These are phyloP conservation scores for Rickenella mellea DNA, from an alignment of 768 basidiomycete genomes.

Conservation along the genomic window DNA sequence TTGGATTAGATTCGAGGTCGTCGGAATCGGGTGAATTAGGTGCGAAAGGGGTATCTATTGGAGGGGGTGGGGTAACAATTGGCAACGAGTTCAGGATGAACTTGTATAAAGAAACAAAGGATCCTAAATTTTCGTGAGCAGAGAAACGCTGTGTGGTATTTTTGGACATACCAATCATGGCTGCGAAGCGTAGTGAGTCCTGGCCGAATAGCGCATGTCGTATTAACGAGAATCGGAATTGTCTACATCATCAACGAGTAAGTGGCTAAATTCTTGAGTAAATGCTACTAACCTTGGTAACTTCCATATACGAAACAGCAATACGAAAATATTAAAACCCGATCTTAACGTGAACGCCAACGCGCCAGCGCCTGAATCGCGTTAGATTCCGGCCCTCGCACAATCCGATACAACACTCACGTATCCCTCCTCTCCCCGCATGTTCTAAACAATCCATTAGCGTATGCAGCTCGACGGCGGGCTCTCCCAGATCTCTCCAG, in stretches of 20 bases:
- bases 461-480: constrained; percentile 54
- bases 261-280: not conserved
- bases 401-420: constrained; percentile 55
- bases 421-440: constrained; percentile 57
- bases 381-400: not conserved
- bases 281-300: constrained; percentile 46
- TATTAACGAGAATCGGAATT: constrained; percentile 55
- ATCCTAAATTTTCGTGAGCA: constrained; percentile 33
- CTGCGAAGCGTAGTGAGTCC: constrained; percentile 78
- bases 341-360: constrained; percentile 79
- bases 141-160: not conserved
- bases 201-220: constrained; percentile 76
- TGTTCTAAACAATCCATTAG: constrained; percentile 62
- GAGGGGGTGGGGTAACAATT: constrained; percentile 39
- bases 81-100: constrained; percentile 71
- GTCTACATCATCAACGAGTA: constrained; percentile 26
- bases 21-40: constrained; percentile 23
- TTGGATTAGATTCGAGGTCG: constrained; percentile 8
- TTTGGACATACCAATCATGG: constrained; percentile 63
- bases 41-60: constrained; percentile 16
- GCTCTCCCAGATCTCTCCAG: constrained; percentile 74
- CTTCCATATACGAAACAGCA: constrained; percentile 61
- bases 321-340: constrained; percentile 71
- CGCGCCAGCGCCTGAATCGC: constrained; percentile 57
- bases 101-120: constrained; percentile 74